Conservation (phyloP, 495 filamentous ascomycete genomes). For the Filosporella fistucella region DNA sequence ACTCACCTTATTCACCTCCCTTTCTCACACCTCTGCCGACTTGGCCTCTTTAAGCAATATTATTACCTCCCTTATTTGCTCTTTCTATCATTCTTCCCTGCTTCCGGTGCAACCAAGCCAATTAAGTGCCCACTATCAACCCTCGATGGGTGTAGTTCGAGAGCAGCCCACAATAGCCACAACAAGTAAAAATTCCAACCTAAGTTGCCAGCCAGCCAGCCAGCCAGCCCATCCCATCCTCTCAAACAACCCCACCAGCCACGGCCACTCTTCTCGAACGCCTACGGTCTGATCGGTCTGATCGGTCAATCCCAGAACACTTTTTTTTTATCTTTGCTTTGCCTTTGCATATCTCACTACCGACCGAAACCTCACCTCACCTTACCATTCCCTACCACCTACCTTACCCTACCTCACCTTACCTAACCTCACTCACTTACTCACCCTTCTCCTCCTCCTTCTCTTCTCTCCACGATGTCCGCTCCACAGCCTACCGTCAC, state of each 20-base stretch:
- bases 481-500: slow-evolving; percentile 28
- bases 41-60: slow-evolving; percentile 7
- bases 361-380: slow-evolving; percentile 16
- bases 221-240: neutral
- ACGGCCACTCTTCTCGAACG: neutral
- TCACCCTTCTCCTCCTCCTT: slow-evolving; percentile 29
- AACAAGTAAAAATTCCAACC: no score
- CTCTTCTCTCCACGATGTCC: slow-evolving; percentile 56
- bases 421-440: slow-evolving; percentile 8
- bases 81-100: slow-evolving; percentile 4
- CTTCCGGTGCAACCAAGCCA: neutral
- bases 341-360: slow-evolving; percentile 22
- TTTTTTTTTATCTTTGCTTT: slow-evolving; percentile 23
- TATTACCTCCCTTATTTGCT: slow-evolving; percentile 11
- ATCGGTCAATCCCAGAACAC: neutral
- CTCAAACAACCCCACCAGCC: neutral
- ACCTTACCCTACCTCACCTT: slow-evolving; percentile 21
- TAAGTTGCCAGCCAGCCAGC: no score
- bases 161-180: no score
- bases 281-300: neutral
- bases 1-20: no score
- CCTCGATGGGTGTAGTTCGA: no score
- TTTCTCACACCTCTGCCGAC: no score
- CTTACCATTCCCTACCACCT: slow-evolving; percentile 10
- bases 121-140: slow-evolving; percentile 2